A percentile compares a stretch with the other conserved stretches of the same genome.
Evolutionary conservation across 2,329 filamentous ascomycete genomes (phyloP).

Genomic region (Lachnellula hyalina): DNA sequence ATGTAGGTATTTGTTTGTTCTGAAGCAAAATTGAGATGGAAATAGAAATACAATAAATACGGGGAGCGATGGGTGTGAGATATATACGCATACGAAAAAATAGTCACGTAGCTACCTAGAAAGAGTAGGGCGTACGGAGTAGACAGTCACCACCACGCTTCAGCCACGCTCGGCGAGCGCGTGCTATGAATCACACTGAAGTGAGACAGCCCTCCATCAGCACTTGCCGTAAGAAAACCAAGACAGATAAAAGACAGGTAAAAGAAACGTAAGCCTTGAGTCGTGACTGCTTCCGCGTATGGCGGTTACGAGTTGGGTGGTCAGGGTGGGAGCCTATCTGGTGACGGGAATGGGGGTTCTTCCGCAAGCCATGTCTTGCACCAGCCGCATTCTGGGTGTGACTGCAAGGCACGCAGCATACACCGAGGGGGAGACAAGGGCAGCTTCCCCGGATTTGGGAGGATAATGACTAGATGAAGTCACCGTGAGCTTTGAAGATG

Average conservation of each 20-base stretch:
- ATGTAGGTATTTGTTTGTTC: neutral
- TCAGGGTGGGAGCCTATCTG: constrained; percentile 16
- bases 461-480: constrained; percentile 5
- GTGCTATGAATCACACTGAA: constrained; percentile 26
- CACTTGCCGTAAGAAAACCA: constrained; percentile 5
- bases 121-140: too few relatives aligned
- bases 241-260: constrained; percentile 76
- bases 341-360: constrained; percentile 11
- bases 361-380: constrained; percentile 3
- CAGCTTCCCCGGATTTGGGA: constrained; percentile 7
- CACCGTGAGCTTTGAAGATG: constrained; percentile 6
- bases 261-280: constrained; percentile 56
- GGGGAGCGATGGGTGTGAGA: constrained; percentile 9
- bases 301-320: neutral
- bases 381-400: constrained; percentile 10
- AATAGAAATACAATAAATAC: constrained; percentile 11
- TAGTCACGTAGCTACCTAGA: neutral
- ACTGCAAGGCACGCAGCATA: constrained; percentile 2
- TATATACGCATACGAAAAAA: neutral
- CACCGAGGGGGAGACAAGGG: neutral
- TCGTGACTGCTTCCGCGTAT: constrained; percentile 4
- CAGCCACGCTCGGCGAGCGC: constrained; percentile 20
- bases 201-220: constrained; percentile 21
- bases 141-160: constrained; percentile 10
- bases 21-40: neutral